Conservation (phyloP, 1,284 basidiomycete genomes). For the Heterobasidion annosum region DNA sequence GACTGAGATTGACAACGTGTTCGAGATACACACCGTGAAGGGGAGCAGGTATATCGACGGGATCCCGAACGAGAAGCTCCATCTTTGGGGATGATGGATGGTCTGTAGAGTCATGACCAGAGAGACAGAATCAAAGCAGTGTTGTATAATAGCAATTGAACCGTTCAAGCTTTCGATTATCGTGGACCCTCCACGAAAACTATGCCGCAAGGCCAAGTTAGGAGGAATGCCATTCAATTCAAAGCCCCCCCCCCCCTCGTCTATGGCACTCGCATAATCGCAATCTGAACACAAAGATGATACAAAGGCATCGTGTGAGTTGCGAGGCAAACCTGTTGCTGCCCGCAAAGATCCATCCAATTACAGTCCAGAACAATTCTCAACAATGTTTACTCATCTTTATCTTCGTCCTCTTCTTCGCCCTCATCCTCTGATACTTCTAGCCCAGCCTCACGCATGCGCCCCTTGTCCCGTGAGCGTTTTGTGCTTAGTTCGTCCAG, state of each 20-base stretch:
- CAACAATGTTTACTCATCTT: slow-evolving; percentile 13
- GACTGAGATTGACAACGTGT: slow-evolving; percentile 23
- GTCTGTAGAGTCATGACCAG: no score
- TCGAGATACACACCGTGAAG: slow-evolving; percentile 18
- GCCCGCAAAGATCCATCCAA: not conserved
- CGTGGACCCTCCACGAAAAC: no score
- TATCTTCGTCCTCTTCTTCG: slow-evolving; percentile 59
- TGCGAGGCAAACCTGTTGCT: no score
- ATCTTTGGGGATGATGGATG: slow-evolving; percentile 1
- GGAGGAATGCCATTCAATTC: no score
- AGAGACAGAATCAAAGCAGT: no score
- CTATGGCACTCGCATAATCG: no score
- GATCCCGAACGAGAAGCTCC: not conserved
- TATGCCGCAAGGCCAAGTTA: no score
- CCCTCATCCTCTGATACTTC: slow-evolving; percentile 91
- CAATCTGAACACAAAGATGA: no score
- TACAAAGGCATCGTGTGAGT: no score
- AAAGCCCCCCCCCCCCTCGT: no score
- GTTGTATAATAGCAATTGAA: no score
- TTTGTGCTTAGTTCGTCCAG: slow-evolving; percentile 90
- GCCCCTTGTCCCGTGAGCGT: slow-evolving; percentile 73
- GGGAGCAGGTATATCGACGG: slow-evolving; percentile 19
- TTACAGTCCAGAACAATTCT: not conserved
- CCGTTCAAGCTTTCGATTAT: no score
- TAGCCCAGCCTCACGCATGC: slow-evolving; percentile 63